Conservation (phyloP, 2,329 filamentous ascomycete species). For the Fusarium irregulare region DNA sequence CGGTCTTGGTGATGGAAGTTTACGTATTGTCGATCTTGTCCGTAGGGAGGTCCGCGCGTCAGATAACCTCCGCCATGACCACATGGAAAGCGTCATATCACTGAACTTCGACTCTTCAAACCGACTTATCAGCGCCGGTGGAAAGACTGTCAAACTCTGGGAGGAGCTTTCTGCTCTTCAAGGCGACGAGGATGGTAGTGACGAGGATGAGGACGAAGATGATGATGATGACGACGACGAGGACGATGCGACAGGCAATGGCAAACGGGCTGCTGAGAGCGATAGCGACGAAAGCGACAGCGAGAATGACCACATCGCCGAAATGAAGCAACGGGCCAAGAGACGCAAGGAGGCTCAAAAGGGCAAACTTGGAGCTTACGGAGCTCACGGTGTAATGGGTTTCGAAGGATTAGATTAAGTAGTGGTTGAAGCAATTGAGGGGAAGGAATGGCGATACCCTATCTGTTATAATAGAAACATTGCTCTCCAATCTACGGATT, state of each 20-base stretch:
- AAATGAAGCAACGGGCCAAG: slow-evolving; percentile 60
- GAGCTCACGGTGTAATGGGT: slow-evolving; percentile 63
- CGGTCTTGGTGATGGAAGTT: slow-evolving; percentile 82
- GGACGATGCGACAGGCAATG: slow-evolving; percentile 55
- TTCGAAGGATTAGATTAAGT: slow-evolving; percentile 60
- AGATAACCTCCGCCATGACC: slow-evolving; percentile 76
- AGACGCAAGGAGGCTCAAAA: slow-evolving; percentile 56
- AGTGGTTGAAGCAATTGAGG: not conserved
- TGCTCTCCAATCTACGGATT: not conserved
- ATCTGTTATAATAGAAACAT: not conserved
- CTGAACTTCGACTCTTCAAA: slow-evolving; percentile 87
- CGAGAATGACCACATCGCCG: slow-evolving; percentile 49
- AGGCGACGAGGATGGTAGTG: slow-evolving; percentile 50
- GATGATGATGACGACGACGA: slow-evolving; percentile 59
- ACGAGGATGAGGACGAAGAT: slow-evolving; percentile 55
- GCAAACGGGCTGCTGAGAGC: slow-evolving; percentile 61
- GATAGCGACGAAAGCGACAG: slow-evolving; percentile 62
- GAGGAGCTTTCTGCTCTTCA: slow-evolving; percentile 75
- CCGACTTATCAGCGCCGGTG: slow-evolving; percentile 90
- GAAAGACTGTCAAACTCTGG: slow-evolving; percentile 90
- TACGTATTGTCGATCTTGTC: slow-evolving; percentile 82
- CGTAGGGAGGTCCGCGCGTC: slow-evolving; percentile 77
- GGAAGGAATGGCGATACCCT: slow-evolving; percentile 22
- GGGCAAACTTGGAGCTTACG: slow-evolving; percentile 60
- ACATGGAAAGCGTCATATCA: slow-evolving; percentile 84